Conservation (phyloP, 176 grass and related monocot species). For the Alopecurus myosuroides region DNA sequence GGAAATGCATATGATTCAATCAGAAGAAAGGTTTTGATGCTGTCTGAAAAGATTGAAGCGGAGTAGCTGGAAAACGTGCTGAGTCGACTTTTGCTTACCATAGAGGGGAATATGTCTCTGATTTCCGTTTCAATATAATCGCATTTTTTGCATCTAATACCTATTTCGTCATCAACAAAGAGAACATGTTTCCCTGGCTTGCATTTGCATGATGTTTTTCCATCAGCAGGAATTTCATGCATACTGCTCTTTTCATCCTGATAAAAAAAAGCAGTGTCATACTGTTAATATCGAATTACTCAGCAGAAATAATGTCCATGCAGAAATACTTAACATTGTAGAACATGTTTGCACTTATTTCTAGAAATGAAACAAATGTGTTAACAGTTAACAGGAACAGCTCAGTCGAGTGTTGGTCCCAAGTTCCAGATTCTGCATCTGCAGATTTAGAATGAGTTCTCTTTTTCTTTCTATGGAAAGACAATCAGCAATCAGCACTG, state of each 20-base stretch:
- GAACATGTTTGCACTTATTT: not conserved
- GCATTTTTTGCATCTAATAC: constrained; percentile 59
- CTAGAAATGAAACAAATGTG: not conserved
- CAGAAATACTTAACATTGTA: not conserved
- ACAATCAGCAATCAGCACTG: not conserved
- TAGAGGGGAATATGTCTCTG: constrained; percentile 52
- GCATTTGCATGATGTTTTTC: constrained; percentile 26
- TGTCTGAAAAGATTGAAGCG: not conserved
- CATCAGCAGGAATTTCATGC: not conserved
- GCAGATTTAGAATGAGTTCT: not conserved
- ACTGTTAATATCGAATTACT: not conserved
- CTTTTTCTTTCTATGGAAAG: not conserved
- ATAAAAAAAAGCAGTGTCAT: not conserved
- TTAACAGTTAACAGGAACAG: not conserved
- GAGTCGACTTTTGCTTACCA: constrained; percentile 35
- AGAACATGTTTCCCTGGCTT: constrained; percentile 52
- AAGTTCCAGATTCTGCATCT: not conserved
- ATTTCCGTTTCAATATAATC: constrained; percentile 59
- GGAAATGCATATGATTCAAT: not conserved
- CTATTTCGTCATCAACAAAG: constrained; percentile 63
- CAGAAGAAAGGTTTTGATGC: not conserved
- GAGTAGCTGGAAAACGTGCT: not conserved
- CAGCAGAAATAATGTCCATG: not conserved
- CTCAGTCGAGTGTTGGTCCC: not conserved
- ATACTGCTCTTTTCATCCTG: constrained; percentile 4